Base-by-base conservation (phyloP, 1,284 basidiomycete species). In the Sparassis latifolia region DNA sequence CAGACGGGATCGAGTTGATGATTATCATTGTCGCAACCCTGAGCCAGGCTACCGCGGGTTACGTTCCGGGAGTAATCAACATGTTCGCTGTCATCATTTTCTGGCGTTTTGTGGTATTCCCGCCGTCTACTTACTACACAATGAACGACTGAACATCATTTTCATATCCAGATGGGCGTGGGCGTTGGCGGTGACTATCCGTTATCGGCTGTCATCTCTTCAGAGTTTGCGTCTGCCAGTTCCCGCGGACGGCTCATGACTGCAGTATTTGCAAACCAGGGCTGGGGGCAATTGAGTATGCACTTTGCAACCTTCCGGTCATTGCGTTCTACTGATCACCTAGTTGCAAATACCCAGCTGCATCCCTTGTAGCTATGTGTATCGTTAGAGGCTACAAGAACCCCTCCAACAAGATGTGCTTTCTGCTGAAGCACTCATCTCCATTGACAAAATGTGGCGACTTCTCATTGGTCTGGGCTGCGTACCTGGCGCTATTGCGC, bases 151-250 rank as follows among this genome's bases (percentile, higher is more conserved):
- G 20, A 20, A 20, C 20, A 20, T 20, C 20, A 20, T 20, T 20
- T 20, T 20, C 20, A 20, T 10, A 1, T 35, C 4, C 42, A 79
- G 77, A 79, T 79, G 74, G 86, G 85, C 2, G 62, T 88, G 4
- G 84, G 85, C 2, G 83, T 87, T 30, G 84, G 88, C 32, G 90
- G 89, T 41, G 82, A 85, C 58, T 86, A 86, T 56, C 84, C 84
- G 28, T 66, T 86, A 2, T 76, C 71, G 45, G 81, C 84, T 1
- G 77, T 84, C 54, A 85, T 86, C 55, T 78, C 81, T 3, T 84
- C 81, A 33, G 90, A 93, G 63, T 92, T 91, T 60, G 84, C 89
- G 3, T 77, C 86, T 0, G 84, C 82, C 35, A 76, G 78, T 52
- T 86, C 84, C 32, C 78, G 86, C 55, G 86, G 86, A 47, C 73